phyloP scores from a whole-genome alignment of 352 stramenopile species.

The Phytopythium sindhum region DNA sequence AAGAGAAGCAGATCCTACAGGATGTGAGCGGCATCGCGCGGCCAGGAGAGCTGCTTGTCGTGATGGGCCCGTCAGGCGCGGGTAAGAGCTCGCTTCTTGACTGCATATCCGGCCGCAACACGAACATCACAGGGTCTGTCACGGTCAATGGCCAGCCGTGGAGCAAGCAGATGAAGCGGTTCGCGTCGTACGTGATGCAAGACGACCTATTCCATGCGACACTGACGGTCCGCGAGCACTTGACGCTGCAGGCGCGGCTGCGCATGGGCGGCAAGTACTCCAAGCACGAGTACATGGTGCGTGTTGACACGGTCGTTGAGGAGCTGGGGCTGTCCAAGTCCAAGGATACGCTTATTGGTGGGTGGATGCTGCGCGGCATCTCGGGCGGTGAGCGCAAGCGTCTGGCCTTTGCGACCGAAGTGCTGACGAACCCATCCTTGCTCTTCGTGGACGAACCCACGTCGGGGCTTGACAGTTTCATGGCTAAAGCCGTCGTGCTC shows the following conservation, averaged over 20 bases:
- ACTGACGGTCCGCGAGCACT: conserved; percentile 83
- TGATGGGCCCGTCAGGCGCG: conserved; percentile 50
- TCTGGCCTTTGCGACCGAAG: conserved; percentile 72
- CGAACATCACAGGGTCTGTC: conserved; percentile 41
- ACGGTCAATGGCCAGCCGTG: conserved; percentile 55
- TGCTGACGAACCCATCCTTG: conserved; percentile 65
- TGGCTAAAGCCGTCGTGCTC: conserved; percentile 38
- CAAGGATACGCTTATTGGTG: conserved; percentile 47
- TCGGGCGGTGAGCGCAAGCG: conserved; percentile 78
- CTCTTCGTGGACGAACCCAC: conserved; percentile 84
- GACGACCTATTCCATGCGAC: conserved; percentile 88
- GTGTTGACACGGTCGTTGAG: conserved; percentile 39
- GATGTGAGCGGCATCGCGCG: conserved; percentile 30
- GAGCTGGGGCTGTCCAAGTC: conserved; percentile 39
- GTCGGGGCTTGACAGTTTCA: conserved; percentile 44
- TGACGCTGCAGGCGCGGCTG: conserved; percentile 79
- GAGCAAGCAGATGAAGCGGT: conserved; percentile 13
- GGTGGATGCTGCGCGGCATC: conserved; percentile 46
- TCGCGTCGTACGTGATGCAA: conserved; percentile 71
- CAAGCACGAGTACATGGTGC: conserved; percentile 13
- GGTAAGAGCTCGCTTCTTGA: conserved; percentile 91
- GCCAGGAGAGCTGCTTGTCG: conserved; percentile 37
- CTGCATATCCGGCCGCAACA: conserved; percentile 90
- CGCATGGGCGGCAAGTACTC: conserved; percentile 37
- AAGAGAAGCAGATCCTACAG: conserved; percentile 38